phyloP scores from a whole-genome alignment of 2,329 filamentous ascomycete species.

The Ophiosphaerella herpotricha region DNA sequence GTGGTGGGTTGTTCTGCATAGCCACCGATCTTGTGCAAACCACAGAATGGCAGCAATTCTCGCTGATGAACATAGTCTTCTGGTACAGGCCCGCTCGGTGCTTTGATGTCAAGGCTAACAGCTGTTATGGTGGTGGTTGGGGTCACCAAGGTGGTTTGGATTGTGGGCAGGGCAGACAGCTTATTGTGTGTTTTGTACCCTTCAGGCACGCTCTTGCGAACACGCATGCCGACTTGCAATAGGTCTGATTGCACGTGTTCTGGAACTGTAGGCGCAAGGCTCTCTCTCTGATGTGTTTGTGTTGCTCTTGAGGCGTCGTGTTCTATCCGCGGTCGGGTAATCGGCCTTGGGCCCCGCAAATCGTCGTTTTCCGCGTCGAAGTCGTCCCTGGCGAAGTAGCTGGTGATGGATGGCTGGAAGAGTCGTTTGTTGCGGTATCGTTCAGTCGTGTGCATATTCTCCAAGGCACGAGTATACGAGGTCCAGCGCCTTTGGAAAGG shows the following conservation, averaged over 20 bases:
- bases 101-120: slow-evolving; percentile 24
- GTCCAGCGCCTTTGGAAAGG: slow-evolving; percentile 3
- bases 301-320: slow-evolving; percentile 14
- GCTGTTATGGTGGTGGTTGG: slow-evolving; percentile 10
- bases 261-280: slow-evolving; percentile 60
- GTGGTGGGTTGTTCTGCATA: slow-evolving; percentile 62
- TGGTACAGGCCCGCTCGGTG: slow-evolving; percentile 26
- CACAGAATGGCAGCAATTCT: slow-evolving; percentile 81
- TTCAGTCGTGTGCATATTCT: slow-evolving; percentile 26
- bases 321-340: slow-evolving; percentile 27
- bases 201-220: slow-evolving; percentile 90
- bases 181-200: slow-evolving; percentile 80
- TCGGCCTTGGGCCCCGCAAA: slow-evolving; percentile 34
- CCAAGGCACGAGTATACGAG: slow-evolving; percentile 3
- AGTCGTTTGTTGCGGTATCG: slow-evolving; percentile 48
- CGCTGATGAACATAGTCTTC: slow-evolving; percentile 44
- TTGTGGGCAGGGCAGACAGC: slow-evolving; percentile 30
- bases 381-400: slow-evolving; percentile 45
- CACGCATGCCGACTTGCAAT: slow-evolving; percentile 90
- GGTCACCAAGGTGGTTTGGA: slow-evolving; percentile 31
- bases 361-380: slow-evolving; percentile 20
- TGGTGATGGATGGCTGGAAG: slow-evolving; percentile 53
- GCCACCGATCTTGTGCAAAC: slow-evolving; percentile 75
- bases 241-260: slow-evolving; percentile 76
- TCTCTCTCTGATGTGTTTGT: slow-evolving; percentile 18